A percentile compares a stretch with the other conserved stretches of the same genome.
These are phyloP conservation scores for Cyanophora paradoxa DNA, from an alignment of 78 protist genomes.

Conservation along the genomic window DNA sequence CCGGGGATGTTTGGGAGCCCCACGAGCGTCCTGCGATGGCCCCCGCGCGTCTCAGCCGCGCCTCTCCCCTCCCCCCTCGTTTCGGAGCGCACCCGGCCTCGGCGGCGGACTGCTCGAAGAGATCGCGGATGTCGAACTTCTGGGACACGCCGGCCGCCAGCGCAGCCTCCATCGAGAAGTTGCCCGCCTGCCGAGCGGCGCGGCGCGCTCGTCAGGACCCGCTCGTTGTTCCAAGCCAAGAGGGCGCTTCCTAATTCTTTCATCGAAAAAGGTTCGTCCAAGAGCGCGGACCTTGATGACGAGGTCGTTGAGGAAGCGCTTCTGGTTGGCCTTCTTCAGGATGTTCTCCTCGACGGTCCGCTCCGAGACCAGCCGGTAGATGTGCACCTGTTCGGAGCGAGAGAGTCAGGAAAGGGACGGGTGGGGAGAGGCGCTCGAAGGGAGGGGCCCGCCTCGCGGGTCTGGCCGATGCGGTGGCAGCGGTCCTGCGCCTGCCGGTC, in stretches of 20 bases:
- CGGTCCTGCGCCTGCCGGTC: slow-evolving; percentile 89
- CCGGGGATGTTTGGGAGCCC: background rate
- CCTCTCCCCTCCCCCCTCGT: too few species aligned
- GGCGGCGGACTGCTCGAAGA: slow-evolving; percentile 5
- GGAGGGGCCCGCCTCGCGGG: slow-evolving; percentile 38
- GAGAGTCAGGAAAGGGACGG: too few species aligned
- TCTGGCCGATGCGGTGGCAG: slow-evolving; percentile 95
- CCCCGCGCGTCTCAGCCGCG: too few species aligned
- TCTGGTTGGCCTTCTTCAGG: slow-evolving; percentile 71
- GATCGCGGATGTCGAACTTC: background rate
- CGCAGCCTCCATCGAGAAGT: slow-evolving; percentile 57
- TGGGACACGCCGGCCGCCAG: slow-evolving; percentile 36
- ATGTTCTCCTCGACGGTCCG: slow-evolving; percentile 85
- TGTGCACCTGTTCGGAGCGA: slow-evolving; percentile 51
- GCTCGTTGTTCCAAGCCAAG: background rate
- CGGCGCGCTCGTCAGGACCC: background rate
- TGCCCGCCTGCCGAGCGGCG: background rate
- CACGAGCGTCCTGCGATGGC: too few species aligned
- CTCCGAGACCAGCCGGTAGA: slow-evolving; percentile 84
- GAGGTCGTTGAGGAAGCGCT: slow-evolving; percentile 58
- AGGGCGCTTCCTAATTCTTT: background rate
- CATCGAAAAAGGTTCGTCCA: background rate
- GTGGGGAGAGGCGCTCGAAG: too few species aligned
- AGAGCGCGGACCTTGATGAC: slow-evolving; percentile 26
- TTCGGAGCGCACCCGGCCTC: too few species aligned